phyloP scores from a whole-genome alignment of 2,329 filamentous ascomycete genomes.

The Penicillium palitans region DNA sequence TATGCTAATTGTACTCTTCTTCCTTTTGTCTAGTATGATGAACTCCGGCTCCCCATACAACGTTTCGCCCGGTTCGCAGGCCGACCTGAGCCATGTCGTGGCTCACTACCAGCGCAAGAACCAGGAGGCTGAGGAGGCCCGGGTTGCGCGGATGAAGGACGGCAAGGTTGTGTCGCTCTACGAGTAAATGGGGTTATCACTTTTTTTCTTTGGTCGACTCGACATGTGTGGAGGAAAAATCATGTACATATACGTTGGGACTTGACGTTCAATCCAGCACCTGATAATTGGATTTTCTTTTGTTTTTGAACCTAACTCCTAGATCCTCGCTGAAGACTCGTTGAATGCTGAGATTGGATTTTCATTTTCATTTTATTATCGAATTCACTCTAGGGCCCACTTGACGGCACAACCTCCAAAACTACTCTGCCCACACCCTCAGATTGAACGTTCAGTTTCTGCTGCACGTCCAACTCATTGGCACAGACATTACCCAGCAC shows the following conservation, averaged over 20 bases:
- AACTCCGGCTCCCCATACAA: constrained; percentile 65
- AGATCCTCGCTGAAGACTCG: background rate
- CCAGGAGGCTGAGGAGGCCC: constrained; percentile 57
- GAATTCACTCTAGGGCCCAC: background rate
- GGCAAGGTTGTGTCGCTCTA: constrained; percentile 47
- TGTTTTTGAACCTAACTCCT: constrained; percentile 14
- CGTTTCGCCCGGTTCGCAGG: constrained; percentile 60
- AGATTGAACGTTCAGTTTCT: constrained; percentile 41
- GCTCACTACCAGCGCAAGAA: constrained; percentile 63
- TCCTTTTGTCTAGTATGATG: constrained; percentile 53
- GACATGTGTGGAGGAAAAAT: constrained; percentile 28
- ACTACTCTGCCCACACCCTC: constrained; percentile 49
- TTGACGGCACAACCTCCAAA: constrained; percentile 35
- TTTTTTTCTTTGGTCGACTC: constrained; percentile 18
- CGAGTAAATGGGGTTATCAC: constrained; percentile 37
- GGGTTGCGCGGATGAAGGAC: constrained; percentile 49
- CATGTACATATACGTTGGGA: constrained; percentile 40
- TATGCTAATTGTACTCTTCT: constrained; percentile 5
- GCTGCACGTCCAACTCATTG: constrained; percentile 31
- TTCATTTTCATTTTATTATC: constrained; percentile 1
- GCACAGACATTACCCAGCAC: constrained; percentile 32
- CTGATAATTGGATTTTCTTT: constrained; percentile 31
- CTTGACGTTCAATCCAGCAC: constrained; percentile 28
- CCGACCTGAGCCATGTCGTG: constrained; percentile 60
- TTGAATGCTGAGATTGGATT: background rate